Base-by-base conservation (phyloP, 139 green algal genomes). In the Nannochloris sp. region DNA sequence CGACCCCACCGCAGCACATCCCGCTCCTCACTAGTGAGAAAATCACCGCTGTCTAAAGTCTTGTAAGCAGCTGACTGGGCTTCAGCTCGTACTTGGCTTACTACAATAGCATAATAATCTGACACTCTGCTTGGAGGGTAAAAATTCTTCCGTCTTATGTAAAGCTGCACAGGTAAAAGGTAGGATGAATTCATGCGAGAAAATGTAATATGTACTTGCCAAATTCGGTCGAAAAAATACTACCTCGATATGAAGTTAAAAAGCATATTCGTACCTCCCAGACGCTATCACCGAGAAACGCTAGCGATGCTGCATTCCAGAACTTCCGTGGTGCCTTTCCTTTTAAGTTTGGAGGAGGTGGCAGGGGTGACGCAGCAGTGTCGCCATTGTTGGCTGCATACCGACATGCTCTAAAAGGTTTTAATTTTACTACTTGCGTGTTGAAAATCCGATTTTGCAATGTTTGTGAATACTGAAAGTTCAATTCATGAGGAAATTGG, bases 1-100 rank as follows among this genome's bases (percentile, higher is more conserved):
- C 60, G 35, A 9, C 81, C 81, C 81, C 81, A 88, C n/a, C 61
- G 60, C 39, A 88, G 42, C n/a, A 88, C 54, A 7, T 89, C 79
- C 10, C 47, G 51, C 54, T 87, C 80, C 6, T 65, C 54, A 6
- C 61, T 57, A 2, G 64, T 80, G 4, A 84, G 62, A 31, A 84
- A 77, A 2, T 57, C 51, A 33, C 64, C 64, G 30, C 37, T 36
- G n/a, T 67, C 25, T 25, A 86, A 66, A 39, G 39, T 33, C 4
- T 73, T 48, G 23, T 65, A 65, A 23, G 42, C 33, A 53, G 19
- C 67, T 15, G n/a, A 75, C 81, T 88, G 81, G 8, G 67, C 46
- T 45, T 88, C 81, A 29, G 82, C 85, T 9, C 81, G 64, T 13
- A 88, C 81, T 12, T 78, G 30, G 3, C 30, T 19, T 19, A 64